phyloP scores from a whole-genome alignment of 192 early-diverging fungal genomes.

The Backusella sp. region DNA sequence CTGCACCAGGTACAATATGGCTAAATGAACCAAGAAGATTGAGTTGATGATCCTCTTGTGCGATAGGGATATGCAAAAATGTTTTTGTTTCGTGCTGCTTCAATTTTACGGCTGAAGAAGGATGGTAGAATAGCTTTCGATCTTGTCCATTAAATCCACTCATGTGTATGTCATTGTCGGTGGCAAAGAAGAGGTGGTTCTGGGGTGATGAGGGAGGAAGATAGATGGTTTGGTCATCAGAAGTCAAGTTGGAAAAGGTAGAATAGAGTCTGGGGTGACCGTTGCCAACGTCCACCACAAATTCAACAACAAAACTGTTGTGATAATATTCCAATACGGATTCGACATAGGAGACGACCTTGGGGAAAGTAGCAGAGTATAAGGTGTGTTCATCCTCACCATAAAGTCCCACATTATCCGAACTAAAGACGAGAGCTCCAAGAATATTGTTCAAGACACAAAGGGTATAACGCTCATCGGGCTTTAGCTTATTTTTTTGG shows the following conservation, averaged over 20 bases:
- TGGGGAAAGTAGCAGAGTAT: conserved; percentile 40
- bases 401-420: conserved; percentile 41
- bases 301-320: conserved; percentile 39
- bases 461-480: conserved; percentile 40
- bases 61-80: conserved; percentile 32
- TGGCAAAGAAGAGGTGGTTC: conserved; percentile 21
- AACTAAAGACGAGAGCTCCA: conserved; percentile 48
- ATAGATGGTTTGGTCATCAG: conserved; percentile 37
- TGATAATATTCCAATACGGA: conserved; percentile 24
- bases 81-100: conserved; percentile 41
- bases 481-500: conserved; percentile 41
- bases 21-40: conserved; percentile 29
- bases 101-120: conserved; percentile 32
- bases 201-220: conserved; percentile 24
- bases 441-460: conserved; percentile 48
- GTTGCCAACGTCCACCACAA: conserved; percentile 7
- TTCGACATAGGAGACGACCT: conserved; percentile 17
- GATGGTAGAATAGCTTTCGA: conserved; percentile 33
- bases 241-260: conserved; percentile 39
- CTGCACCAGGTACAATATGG: conserved; percentile 40
- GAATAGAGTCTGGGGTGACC: conserved; percentile 21
- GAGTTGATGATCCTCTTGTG: conserved; percentile 3
- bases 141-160: conserved; percentile 18
- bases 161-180: conserved; percentile 10
- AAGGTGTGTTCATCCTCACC: conserved; percentile 33